Percentiles rank a stretch among this genome's conserved stretches.
These are phyloP conservation scores for Auricularia sp. DNA, from an alignment of 768 basidiomycete genomes.

Conservation along the genomic window DNA sequence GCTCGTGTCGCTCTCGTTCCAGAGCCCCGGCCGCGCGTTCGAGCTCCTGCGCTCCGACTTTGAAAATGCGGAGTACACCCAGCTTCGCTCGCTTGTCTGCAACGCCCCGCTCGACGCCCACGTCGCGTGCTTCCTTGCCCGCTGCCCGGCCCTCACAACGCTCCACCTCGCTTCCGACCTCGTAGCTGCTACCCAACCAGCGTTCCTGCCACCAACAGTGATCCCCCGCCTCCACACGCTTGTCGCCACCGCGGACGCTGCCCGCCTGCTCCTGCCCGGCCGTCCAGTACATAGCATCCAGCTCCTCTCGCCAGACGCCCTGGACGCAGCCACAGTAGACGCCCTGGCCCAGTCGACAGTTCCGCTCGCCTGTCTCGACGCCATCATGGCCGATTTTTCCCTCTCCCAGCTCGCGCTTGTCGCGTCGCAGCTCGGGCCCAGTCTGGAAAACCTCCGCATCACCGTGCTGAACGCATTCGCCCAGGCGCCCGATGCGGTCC, in stretches of 20 bases:
- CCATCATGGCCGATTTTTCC: conserved; percentile 49
- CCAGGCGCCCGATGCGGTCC: conserved; percentile 5
- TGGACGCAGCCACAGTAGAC: conserved; percentile 46
- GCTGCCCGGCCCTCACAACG: conserved; percentile 43
- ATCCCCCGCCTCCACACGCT: conserved; percentile 43
- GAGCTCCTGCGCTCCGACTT: neutral
- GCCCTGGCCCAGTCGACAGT: conserved; percentile 41
- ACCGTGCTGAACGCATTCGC: conserved; percentile 26
- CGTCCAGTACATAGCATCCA: conserved; percentile 57
- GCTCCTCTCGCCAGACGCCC: conserved; percentile 44
- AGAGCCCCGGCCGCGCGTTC: neutral
- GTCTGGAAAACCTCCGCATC: conserved; percentile 57
- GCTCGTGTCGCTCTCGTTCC: conserved; percentile 46
- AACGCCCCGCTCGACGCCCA: conserved; percentile 52
- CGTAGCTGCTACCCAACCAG: conserved; percentile 18
- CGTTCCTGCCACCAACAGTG: conserved; percentile 24
- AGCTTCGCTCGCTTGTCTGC: conserved; percentile 42
- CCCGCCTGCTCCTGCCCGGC: conserved; percentile 49
- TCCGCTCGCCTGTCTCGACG: conserved; percentile 45
- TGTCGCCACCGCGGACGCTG: conserved; percentile 48
- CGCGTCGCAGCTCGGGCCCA: conserved; percentile 40
- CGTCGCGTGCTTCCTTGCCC: conserved; percentile 49
- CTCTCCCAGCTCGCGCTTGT: conserved; percentile 48
- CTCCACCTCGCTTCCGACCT: conserved; percentile 41
- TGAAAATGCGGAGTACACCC: neutral